Conservation (phyloP, 805 yeast species). For the Ogataea salicorniae region DNA sequence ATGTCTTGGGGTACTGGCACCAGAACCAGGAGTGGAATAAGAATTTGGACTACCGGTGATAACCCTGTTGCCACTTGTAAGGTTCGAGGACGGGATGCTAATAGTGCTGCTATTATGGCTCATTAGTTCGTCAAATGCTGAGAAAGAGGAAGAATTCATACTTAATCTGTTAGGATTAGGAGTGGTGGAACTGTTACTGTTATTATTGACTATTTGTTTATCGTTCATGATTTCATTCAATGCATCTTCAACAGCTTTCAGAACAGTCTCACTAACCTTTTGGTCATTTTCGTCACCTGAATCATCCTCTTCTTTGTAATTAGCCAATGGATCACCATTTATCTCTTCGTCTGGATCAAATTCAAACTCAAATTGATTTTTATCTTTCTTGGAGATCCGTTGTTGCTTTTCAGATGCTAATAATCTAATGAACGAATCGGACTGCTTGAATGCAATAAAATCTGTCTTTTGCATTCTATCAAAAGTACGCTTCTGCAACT, state of each 20-base stretch:
- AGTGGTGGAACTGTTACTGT: too few species aligned
- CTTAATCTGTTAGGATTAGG: too few species aligned
- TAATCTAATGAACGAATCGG: slow-evolving; percentile 50
- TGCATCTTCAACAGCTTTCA: slow-evolving; percentile 64
- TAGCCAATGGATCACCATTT: slow-evolving; percentile 30
- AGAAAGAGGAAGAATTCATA: slow-evolving; percentile 1
- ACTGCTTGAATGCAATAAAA: slow-evolving; percentile 54
- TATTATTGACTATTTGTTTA: slow-evolving; percentile 2
- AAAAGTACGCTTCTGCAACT: slow-evolving; percentile 51
- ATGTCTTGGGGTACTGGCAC: slow-evolving; percentile 14
- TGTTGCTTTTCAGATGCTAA: slow-evolving; percentile 36
- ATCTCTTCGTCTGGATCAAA: slow-evolving; percentile 19
- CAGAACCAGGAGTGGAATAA: slow-evolving; percentile 5
- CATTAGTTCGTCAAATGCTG: slow-evolving; percentile 8
- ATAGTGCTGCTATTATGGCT: neutral
- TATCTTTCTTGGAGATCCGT: neutral
- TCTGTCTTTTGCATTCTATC: slow-evolving; percentile 47
- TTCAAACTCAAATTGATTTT: neutral
- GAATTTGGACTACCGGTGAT: neutral
- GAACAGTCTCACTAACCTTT: slow-evolving; percentile 39
- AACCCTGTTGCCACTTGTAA: neutral
- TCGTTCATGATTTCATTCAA: slow-evolving; percentile 51
- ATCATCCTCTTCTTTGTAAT: slow-evolving; percentile 23
- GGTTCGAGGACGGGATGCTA: neutral
- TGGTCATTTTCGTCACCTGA: slow-evolving; percentile 31